Percentiles rank a stretch among this genome's conserved stretches.
phyloP scores from a whole-genome alignment of 257 asterid species.

The Parsonsia alboflavescens region DNA sequence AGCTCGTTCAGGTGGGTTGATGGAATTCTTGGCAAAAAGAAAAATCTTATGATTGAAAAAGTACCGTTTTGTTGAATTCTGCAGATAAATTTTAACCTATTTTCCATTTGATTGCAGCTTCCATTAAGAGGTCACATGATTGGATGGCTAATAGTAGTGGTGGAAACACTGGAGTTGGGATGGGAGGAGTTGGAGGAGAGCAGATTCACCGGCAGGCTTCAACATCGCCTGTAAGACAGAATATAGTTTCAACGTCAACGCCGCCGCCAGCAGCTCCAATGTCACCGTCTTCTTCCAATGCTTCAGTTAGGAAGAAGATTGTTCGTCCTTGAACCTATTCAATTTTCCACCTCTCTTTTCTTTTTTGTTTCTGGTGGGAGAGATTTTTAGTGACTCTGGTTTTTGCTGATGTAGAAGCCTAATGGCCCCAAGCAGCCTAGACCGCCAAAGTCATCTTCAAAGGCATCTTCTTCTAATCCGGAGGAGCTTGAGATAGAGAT shows the following conservation, averaged over 20 bases:
- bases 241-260: slow-evolving; percentile 31
- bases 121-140: slow-evolving; percentile 84
- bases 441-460: slow-evolving; percentile 66
- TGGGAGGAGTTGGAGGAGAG: slow-evolving; percentile 44
- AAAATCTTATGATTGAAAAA: background rate
- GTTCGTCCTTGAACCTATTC: slow-evolving; percentile 38
- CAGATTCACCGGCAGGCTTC: slow-evolving; percentile 44
- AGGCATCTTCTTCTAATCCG: slow-evolving; percentile 61
- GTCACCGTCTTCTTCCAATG: slow-evolving; percentile 79
- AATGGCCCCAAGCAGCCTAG: slow-evolving; percentile 59
- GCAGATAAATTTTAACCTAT: slow-evolving; percentile 5
- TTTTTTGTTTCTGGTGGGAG: background rate
- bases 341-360: background rate
- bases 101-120: slow-evolving; percentile 38
- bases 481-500: slow-evolving; percentile 95
- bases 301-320: slow-evolving; percentile 63
- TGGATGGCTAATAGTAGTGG: slow-evolving; percentile 59
- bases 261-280: slow-evolving; percentile 55
- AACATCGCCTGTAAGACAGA: slow-evolving; percentile 62
- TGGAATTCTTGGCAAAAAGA: background rate
- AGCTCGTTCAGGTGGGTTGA: slow-evolving; percentile 77
- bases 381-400: background rate
- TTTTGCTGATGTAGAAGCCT: slow-evolving; percentile 45
- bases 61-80: slow-evolving; percentile 16
- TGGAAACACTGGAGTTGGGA: slow-evolving; percentile 38